Conservation (phyloP, 495 filamentous ascomycete species). For the Staphylotrichum longicolle region DNA sequence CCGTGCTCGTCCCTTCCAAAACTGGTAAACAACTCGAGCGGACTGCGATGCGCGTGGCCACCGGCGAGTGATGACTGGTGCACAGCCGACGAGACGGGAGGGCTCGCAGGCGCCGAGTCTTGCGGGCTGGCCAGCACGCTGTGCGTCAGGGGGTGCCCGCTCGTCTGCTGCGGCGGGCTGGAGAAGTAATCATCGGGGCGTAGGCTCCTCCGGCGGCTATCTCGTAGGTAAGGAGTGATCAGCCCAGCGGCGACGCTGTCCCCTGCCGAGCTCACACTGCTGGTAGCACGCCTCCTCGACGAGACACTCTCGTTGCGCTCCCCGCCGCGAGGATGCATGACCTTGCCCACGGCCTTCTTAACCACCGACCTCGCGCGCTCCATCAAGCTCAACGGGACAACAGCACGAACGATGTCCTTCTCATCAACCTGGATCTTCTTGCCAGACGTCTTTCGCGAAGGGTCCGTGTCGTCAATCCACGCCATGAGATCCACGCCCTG, state of each 20-base stretch:
- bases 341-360: slow-evolving; percentile 62
- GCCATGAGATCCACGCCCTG: slow-evolving; percentile 69
- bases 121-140: slow-evolving; percentile 76
- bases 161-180: slow-evolving; percentile 40
- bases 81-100: slow-evolving; percentile 28
- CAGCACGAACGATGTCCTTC: slow-evolving; percentile 83
- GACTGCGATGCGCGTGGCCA: slow-evolving; percentile 38
- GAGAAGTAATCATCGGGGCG: slow-evolving; percentile 68
- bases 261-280: slow-evolving; percentile 57
- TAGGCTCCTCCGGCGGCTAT: slow-evolving; percentile 64
- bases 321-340: slow-evolving; percentile 55
- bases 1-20: slow-evolving; percentile 45
- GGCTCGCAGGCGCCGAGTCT: slow-evolving; percentile 38
- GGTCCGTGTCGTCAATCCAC: slow-evolving; percentile 95
- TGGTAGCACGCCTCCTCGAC: slow-evolving; percentile 53
- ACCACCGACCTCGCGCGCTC: slow-evolving; percentile 68
- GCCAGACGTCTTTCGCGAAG: slow-evolving; percentile 72
- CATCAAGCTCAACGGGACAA: slow-evolving; percentile 82
- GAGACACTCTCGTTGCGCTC: slow-evolving; percentile 53
- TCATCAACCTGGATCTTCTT: slow-evolving; percentile 91
- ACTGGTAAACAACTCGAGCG: slow-evolving; percentile 41
- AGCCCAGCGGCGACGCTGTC: slow-evolving; percentile 41
- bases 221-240: slow-evolving; percentile 41
- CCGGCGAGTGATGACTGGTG: slow-evolving; percentile 45
- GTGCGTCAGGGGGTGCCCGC: slow-evolving; percentile 79